Percentiles rank a stretch among this genome's conserved stretches.
phyloP scores from a whole-genome alignment of 768 basidiomycete species.

The Kwoniella sp. region DNA sequence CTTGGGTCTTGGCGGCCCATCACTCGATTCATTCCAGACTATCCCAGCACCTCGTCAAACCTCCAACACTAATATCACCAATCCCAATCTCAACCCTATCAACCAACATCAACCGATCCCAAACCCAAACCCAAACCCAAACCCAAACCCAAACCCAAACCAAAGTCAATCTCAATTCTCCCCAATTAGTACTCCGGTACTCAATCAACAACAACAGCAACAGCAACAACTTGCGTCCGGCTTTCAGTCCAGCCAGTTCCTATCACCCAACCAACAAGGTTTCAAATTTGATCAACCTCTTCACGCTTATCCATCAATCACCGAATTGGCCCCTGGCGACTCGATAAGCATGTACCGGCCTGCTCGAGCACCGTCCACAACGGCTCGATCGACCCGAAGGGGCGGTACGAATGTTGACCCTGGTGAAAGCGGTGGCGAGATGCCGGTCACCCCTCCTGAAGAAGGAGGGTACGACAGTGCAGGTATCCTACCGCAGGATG shows the following conservation, averaged over 20 bases:
- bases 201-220: conserved; percentile 4
- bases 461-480: conserved; percentile 11
- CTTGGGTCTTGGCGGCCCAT: conserved; percentile 24
- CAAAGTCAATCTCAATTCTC: not conserved
- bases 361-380: conserved; percentile 25
- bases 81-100: not conserved
- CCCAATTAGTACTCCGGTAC: not conserved
- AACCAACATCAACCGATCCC: not conserved
- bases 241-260: conserved; percentile 13
- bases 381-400: conserved; percentile 22
- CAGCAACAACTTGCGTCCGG: conserved; percentile 9
- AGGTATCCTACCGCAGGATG: conserved; percentile 12
- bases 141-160: conserved; percentile 1
- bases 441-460: not conserved
- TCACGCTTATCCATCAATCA: conserved; percentile 20
- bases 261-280: conserved; percentile 9
- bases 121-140: conserved; percentile 2
- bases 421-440: conserved; percentile 13
- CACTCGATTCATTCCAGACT: conserved; percentile 10
- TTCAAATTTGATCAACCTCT: conserved; percentile 4
- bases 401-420: conserved; percentile 49
- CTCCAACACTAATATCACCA: not conserved
- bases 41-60: conserved; percentile 11
- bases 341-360: conserved; percentile 46
- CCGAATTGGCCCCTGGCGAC: conserved; percentile 36